These are phyloP conservation scores for Debaryomyces coudertii DNA, from an alignment of 1,139 yeast genomes.

Conservation along the genomic window DNA sequence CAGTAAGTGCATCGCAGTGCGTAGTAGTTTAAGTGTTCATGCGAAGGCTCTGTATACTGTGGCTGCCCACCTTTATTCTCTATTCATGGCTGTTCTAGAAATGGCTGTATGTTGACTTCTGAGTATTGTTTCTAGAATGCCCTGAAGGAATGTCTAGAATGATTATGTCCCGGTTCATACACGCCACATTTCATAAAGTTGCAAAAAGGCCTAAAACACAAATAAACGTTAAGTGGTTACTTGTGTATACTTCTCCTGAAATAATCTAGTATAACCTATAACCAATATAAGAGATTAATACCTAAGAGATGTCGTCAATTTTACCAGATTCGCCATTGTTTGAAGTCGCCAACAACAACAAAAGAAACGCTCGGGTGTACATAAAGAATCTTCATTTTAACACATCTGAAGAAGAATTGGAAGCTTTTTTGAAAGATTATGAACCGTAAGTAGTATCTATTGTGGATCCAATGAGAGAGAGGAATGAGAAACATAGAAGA, in stretches of 20 bases:
- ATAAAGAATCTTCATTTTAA: conserved; percentile 45
- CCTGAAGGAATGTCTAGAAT: not conserved
- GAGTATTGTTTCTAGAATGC: not conserved
- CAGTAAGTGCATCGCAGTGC: too few relatives aligned
- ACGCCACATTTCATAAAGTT: not conserved
- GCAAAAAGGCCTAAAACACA: conserved; percentile 2
- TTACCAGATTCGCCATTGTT: conserved; percentile 9
- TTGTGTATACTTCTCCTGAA: not conserved
- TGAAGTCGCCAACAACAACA: conserved; percentile 6
- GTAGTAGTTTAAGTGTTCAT: too few relatives aligned
- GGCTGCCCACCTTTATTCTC: not conserved
- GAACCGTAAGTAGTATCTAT: conserved; percentile 15
- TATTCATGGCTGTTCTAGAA: not conserved
- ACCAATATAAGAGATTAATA: not conserved
- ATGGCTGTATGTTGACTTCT: too few relatives aligned
- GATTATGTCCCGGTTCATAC: not conserved
- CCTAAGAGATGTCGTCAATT: conserved; percentile 1
- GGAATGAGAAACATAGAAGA: not conserved
- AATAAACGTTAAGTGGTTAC: not conserved
- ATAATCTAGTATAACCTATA: not conserved
- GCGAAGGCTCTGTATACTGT: too few relatives aligned
- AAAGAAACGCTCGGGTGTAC: conserved; percentile 25
- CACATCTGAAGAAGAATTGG: conserved; percentile 49
- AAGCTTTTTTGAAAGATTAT: conserved; percentile 30
- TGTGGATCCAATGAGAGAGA: not conserved